Base-by-base conservation (phyloP, 768 basidiomycete species). In the Nidularia pulvinata region DNA sequence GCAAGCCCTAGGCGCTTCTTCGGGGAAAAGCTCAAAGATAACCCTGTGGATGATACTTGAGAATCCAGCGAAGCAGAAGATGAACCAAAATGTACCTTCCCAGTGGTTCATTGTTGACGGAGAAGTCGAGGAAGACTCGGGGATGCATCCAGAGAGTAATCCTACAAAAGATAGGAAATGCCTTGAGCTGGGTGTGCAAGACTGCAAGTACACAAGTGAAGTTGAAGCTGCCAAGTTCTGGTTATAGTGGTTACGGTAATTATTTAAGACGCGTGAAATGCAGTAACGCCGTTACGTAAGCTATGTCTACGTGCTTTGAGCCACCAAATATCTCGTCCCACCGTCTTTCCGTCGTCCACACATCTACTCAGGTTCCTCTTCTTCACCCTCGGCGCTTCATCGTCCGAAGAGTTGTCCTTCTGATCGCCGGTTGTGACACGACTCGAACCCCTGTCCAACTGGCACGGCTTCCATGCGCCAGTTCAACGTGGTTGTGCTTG, bases 401-500 rank as follows among this genome's bases (percentile, higher is more conserved):
- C 4, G 25, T 25, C 25, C 25, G 25, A 25, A 25, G 25, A 25
- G 25, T 25, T 25, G 25, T 25, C 25, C 25, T 25, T 25, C 25
- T 25, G 25, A 25, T 25, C 25, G 25, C 25, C 25, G 25, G 25
- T 25, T 25, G 25, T 25, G 25, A 25, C 25, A 4, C 25, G 25
- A 25, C 25, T 25, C 25, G 25, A 25, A 25, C 25, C 25, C 25
- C 25, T 2, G 25, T 25, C 25, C 25, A 25, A 25, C 25, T 25
- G 25, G 25, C 25, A 25, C 25, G 25, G 25, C 25, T 25, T 50
- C 14, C 56, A 88, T 91, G 87, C 82, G 82, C 58, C 78, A 84
- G 69, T 90, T 83, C 72, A 89, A 83, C 65, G 83, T 86, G 22
- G 90, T 92, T 54, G 88, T 93, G 45, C 84, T 93, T 49, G 91